Percentiles rank a stretch among this genome's conserved stretches.
These are phyloP conservation scores for Starmera quercuum DNA, from an alignment of 805 yeast genomes.

Conservation along the genomic window DNA sequence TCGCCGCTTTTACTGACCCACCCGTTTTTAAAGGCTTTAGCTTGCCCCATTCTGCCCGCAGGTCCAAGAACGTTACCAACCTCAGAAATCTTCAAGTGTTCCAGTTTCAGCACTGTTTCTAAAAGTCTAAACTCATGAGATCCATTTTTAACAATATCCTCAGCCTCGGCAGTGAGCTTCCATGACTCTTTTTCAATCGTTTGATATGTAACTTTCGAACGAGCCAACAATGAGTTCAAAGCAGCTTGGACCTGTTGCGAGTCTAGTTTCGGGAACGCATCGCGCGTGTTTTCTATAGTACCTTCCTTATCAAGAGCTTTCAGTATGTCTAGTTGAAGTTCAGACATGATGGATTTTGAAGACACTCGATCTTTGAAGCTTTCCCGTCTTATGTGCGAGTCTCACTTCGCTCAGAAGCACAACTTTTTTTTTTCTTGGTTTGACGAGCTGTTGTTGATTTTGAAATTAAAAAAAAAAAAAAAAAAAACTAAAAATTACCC, in stretches of 20 bases:
- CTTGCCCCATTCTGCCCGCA: slow-evolving; percentile 89
- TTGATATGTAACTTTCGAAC: slow-evolving; percentile 67
- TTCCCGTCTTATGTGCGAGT: no score
- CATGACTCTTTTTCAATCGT: slow-evolving; percentile 71
- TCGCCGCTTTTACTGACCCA: slow-evolving; percentile 92
- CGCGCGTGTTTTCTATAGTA: slow-evolving; percentile 61
- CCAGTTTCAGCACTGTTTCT: slow-evolving; percentile 66
- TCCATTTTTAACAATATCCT: slow-evolving; percentile 69
- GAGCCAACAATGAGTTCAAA: slow-evolving; percentile 77
- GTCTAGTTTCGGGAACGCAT: slow-evolving; percentile 55
- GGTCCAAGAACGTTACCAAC: slow-evolving; percentile 66
- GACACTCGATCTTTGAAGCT: no score
- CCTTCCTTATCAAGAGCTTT: slow-evolving; percentile 56
- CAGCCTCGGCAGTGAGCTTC: slow-evolving; percentile 73
- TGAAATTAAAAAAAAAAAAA: background rate
- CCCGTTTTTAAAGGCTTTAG: slow-evolving; percentile 93
- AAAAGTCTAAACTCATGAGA: slow-evolving; percentile 85
- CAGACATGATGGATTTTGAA: slow-evolving; percentile 54
- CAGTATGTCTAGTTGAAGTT: slow-evolving; percentile 55
- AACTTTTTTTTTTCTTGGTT: background rate
- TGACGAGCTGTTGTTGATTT: background rate
- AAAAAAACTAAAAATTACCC: background rate
- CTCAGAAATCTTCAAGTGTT: slow-evolving; percentile 77
- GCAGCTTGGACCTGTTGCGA: slow-evolving; percentile 73
- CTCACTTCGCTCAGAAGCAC: no score